Base-by-base conservation (phyloP, 139 green algal genomes). In the Astrephomene gubernaculifera region DNA sequence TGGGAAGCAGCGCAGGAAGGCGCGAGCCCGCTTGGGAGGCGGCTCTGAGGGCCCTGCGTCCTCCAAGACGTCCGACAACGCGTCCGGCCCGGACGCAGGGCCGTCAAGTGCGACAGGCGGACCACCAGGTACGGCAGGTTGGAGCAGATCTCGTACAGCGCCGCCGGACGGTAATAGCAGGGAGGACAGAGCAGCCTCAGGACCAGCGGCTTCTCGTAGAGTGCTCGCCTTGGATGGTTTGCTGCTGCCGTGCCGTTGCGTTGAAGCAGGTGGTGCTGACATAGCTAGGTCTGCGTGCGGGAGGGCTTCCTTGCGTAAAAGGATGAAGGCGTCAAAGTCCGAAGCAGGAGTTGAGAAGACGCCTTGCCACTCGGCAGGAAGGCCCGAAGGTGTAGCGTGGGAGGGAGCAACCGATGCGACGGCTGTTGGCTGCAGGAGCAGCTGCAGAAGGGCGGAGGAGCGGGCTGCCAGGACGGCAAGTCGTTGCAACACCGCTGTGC, bases 251-350 rank as follows among this genome's bases (percentile, higher is more conserved):
- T n/a, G n/a, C n/a, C n/a, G n/a, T n/a, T n/a, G n/a, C n/a, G n/a
- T n/a, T n/a, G n/a, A n/a, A n/a, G n/a, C n/a, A n/a, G n/a, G n/a
- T n/a, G n/a, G n/a, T n/a, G n/a, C n/a, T n/a, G n/a, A n/a, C n/a
- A n/a, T n/a, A n/a, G 53, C 75, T 35, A 76, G 70, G 38, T 87
- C 67, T 2, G 73, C 79, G 49, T 63, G 70, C 4, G 93, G 92
- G 57, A 95, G 79, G 2, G 93, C 92, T 25, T 96, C 94, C 12
- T 70, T 60, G n/a, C 91, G 71, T 54, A 97, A 86, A 21, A 82
- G 54, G 12, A 97, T 36, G 33, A 95, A 64, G 0, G 83, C 89
- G 83, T 96, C 94, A 81, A 94, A 96, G 49, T 93, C 90, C 0
- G 38, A 53, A 17, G 93, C 44, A 0, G 86, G 82, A 3, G 89